phyloP scores from a whole-genome alignment of 495 filamentous ascomycete species.

The Trichoderma virens region DNA sequence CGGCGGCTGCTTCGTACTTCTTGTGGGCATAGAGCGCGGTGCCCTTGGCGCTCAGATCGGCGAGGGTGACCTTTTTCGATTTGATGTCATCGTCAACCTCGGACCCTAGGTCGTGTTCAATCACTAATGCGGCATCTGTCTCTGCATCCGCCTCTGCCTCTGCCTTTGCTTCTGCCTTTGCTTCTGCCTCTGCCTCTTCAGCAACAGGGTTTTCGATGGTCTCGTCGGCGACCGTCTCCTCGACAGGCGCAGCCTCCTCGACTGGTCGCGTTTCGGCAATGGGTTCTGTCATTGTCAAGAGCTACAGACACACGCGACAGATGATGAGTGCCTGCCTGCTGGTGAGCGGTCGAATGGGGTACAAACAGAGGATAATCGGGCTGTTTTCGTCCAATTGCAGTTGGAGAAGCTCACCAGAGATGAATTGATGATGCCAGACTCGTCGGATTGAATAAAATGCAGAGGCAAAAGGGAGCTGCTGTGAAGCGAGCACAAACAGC shows the following conservation, averaged over 20 bases:
- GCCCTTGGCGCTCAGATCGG: conserved; percentile 47
- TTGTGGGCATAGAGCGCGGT: conserved; percentile 68
- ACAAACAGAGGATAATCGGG: background rate
- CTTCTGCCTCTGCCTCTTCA: background rate
- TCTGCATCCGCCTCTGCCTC: background rate
- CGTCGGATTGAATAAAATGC: background rate
- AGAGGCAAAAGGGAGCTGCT: background rate
- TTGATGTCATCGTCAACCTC: conserved; percentile 10
- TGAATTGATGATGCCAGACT: background rate
- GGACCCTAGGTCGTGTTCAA: background rate
- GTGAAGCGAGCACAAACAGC: background rate
- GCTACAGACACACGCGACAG: background rate
- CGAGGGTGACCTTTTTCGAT: conserved; percentile 42
- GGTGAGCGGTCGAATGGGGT: background rate
- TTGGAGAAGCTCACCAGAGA: background rate
- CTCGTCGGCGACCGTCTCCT: background rate
- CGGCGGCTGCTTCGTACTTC: conserved; percentile 74
- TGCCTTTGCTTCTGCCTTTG: background rate
- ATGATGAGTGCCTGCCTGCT: background rate
- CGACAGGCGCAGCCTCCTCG: background rate
- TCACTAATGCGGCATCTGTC: background rate
- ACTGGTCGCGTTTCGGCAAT: background rate
- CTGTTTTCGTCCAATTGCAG: background rate
- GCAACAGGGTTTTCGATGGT: background rate
- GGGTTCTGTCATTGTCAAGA: background rate